phyloP scores from a whole-genome alignment of 164 flowering plant genomes.

The Nelumbo lutea region DNA sequence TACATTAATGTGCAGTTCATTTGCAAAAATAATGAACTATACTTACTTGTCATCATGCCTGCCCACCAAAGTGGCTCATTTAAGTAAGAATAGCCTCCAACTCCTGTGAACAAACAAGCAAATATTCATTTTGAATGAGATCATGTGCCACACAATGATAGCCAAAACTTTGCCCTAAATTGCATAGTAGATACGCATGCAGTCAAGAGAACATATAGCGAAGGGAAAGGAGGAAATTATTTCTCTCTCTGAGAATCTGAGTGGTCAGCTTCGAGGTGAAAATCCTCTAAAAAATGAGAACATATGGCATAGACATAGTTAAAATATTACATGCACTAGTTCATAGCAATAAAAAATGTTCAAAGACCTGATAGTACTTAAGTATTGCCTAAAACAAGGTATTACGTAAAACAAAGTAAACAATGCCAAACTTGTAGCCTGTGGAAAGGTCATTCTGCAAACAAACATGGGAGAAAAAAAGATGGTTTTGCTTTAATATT shows the following conservation, averaged over 20 bases:
- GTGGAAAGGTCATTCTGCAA: too few relatives aligned
- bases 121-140: slow-evolving; percentile 3
- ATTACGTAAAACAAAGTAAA: too few relatives aligned
- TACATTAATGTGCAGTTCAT: background rate
- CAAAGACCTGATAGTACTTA: too few relatives aligned
- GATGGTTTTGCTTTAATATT: too few relatives aligned
- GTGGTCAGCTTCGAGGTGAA: background rate
- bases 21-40: background rate
- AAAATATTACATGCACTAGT: too few relatives aligned
- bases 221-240: too few relatives aligned
- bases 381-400: too few relatives aligned
- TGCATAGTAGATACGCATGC: background rate
- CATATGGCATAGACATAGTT: too few relatives aligned
- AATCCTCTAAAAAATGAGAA: background rate
- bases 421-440: too few relatives aligned
- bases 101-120: slow-evolving; percentile 39
- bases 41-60: slow-evolving; percentile 56
- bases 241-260: too few relatives aligned
- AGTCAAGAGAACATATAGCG: background rate
- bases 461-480: too few relatives aligned
- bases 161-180: background rate
- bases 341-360: too few relatives aligned
- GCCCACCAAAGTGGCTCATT: slow-evolving; percentile 74
- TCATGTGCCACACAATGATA: background rate
- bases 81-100: slow-evolving; percentile 85